phyloP scores from a whole-genome alignment of 2,329 filamentous ascomycete genomes.

The Ophiostoma montium region DNA sequence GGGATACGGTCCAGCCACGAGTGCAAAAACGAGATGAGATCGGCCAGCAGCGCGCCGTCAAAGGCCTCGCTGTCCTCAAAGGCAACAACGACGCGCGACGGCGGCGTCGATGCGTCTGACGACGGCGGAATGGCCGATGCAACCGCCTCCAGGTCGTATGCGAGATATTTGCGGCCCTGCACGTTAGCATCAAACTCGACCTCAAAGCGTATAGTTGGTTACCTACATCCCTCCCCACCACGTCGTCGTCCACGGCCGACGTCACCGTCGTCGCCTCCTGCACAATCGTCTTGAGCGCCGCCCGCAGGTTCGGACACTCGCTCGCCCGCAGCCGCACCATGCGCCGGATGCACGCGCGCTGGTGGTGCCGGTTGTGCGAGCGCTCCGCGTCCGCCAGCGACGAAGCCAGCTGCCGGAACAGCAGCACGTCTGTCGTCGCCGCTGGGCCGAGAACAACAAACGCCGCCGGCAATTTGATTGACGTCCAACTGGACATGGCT shows the following conservation, averaged over 20 bases:
- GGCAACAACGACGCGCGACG: constrained; percentile 49
- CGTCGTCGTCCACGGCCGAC: constrained; percentile 37
- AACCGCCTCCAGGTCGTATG: constrained; percentile 66
- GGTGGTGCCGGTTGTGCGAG: constrained; percentile 10
- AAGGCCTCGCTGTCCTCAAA: constrained; percentile 77
- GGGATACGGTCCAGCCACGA: constrained; percentile 62
- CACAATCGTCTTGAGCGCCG: constrained; percentile 58
- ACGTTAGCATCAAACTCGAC: too few species aligned
- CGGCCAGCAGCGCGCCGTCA: constrained; percentile 55
- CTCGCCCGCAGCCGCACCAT: constrained; percentile 56
- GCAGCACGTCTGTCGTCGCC: constrained; percentile 56
- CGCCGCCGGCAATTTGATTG: constrained; percentile 52
- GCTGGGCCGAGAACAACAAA: constrained; percentile 69
- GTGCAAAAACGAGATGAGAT: constrained; percentile 53
- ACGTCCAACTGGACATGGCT: too few species aligned
- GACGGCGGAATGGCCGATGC: constrained; percentile 34
- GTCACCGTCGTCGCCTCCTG: constrained; percentile 31
- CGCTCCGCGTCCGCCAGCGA: constrained; percentile 28
- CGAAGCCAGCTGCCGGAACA: constrained; percentile 57
- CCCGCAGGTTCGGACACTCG: constrained; percentile 62
- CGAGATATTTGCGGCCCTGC: constrained; percentile 49
- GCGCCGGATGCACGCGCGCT: constrained; percentile 25
- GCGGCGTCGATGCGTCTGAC: constrained; percentile 22
- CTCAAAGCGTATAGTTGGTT: too few species aligned
- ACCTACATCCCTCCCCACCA: constrained; percentile 23